Evolutionary conservation across 2,329 filamentous ascomycete genomes (phyloP).

Genomic region (Talaromyces funiculosus): DNA sequence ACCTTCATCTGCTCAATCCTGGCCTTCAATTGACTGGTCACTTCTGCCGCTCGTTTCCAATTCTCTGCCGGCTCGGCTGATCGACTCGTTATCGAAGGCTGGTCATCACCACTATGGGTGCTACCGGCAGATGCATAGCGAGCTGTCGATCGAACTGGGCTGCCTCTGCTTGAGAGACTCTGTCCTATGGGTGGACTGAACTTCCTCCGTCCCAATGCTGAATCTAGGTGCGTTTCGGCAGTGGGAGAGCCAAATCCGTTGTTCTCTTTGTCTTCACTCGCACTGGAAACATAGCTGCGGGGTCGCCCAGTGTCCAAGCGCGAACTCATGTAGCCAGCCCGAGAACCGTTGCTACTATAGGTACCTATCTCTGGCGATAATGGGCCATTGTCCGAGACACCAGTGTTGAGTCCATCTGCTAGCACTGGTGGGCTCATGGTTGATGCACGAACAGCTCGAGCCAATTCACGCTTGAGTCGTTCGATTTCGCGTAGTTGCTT

Average conservation of each 20-base stretch:
- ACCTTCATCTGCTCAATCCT: conserved; percentile 98
- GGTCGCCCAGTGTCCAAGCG: conserved; percentile 38
- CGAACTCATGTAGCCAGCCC: conserved; percentile 32
- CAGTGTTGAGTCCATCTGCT: conserved; percentile 50
- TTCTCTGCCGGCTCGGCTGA: conserved; percentile 66
- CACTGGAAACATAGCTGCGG: conserved; percentile 46
- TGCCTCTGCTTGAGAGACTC: conserved; percentile 31
- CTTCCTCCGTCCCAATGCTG: conserved; percentile 35
- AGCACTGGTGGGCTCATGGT: conserved; percentile 33
- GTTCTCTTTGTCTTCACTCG: conserved; percentile 72
- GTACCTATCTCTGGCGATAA: conserved; percentile 36
- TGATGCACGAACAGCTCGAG: conserved; percentile 42
- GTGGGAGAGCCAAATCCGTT: conserved; percentile 35
- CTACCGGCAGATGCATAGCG: conserved; percentile 30
- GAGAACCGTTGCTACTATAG: conserved; percentile 25
- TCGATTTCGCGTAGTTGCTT: conserved; percentile 84
- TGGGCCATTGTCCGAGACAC: conserved; percentile 46
- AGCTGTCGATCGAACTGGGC: conserved; percentile 31
- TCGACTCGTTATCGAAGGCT: conserved; percentile 20
- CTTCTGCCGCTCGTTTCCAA: conserved; percentile 94
- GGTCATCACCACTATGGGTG: conserved; percentile 29
- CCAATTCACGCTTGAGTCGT: conserved; percentile 78
- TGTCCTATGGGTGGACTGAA: conserved; percentile 39
- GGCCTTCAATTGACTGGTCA: conserved; percentile 94
- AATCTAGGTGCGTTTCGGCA: conserved; percentile 20